Evolutionary conservation across 306 rosid species (phyloP).

Genomic region (Vigna trinervia): DNA sequence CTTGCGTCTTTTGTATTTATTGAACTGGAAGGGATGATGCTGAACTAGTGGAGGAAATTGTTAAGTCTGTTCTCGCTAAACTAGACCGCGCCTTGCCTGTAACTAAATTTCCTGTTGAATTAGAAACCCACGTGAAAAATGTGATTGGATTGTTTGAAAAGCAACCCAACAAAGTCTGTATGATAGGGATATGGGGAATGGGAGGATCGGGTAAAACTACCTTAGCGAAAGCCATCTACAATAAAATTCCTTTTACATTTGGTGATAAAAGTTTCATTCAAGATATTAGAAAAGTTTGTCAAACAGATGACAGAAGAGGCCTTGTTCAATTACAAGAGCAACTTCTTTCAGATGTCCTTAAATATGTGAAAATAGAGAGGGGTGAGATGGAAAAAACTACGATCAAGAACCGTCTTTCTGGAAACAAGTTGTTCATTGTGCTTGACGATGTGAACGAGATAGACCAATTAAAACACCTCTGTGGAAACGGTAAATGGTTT

Average conservation of each 20-base stretch:
- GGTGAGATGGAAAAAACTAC: not conserved
- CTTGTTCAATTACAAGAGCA: not conserved
- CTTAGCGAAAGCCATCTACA: constrained; percentile 24
- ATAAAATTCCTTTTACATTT: not conserved
- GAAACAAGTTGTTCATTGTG: not conserved
- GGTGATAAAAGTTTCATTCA: not conserved
- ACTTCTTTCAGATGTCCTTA: not conserved
- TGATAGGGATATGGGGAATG: constrained; percentile 41
- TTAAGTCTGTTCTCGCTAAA: not conserved
- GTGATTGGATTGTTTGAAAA: not conserved
- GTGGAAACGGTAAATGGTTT: constrained; percentile 14
- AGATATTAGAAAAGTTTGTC: not conserved
- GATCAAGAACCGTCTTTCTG: not conserved
- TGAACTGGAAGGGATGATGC: not conserved
- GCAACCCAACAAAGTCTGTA: not conserved
- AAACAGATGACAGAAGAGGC: not conserved
- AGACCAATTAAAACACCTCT: not conserved
- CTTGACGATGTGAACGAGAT: not conserved
- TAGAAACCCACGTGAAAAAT: not conserved
- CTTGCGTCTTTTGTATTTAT: not conserved
- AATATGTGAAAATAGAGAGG: not conserved
- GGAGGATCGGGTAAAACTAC: constrained; percentile 40
- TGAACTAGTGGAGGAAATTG: not conserved
- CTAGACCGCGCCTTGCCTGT: not conserved
- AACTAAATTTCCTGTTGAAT: constrained; percentile 24